Evolutionary conservation across 163 green algal species (phyloP), one percentile per base, ranked within the genome.

Genomic region (Picocystis sp.): DNA sequence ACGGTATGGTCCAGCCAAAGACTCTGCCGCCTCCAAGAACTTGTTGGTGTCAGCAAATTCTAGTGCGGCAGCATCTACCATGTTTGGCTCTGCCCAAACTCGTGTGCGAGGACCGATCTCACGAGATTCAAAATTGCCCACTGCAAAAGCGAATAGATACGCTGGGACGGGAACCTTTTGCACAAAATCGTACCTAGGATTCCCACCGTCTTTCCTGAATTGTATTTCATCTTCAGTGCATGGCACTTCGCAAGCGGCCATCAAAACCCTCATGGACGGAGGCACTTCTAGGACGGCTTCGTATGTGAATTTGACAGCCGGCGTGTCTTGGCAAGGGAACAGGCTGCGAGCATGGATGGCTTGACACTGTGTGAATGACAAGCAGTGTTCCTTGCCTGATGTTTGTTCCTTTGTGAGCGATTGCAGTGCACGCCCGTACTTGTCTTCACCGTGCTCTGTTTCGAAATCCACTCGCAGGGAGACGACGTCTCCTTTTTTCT

Each of bases 291-390:
- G 3, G 44, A 8, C 8, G 8, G 29, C 29, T 8, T 38, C 22
- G 65, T 91, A 92, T 2, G 71, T 80, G 53, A 81, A 78, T 65
- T 93, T 93, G 38, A 70, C 75, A n/a, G 65, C 74, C 1, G 85
- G 86, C 0, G 79, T 82, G 72, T 94, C 86, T 70, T 92, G 81
- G 76, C 85, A 95, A 1, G 86, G 86, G 47, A 93, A 66, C 22
- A 94, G 59, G 11, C 76, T 83, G 9, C 86, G 62, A 0, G 86
- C 86, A 50, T 95, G 86, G 52, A 95, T 95, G 51, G 86, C 84
- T 62, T 95, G 86, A 73, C 83, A 94, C 75, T 92, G 83, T 2
- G 76, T 86, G 69, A 94, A 95, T 1, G 94, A 72, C 70, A 90
- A 94, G 23, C 86, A 82, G 24, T 87, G 78, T 45, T 65, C 45